Base-by-base conservation (phyloP, 2,329 filamentous ascomycete genomes). In the Penicillium vulpinum region DNA sequence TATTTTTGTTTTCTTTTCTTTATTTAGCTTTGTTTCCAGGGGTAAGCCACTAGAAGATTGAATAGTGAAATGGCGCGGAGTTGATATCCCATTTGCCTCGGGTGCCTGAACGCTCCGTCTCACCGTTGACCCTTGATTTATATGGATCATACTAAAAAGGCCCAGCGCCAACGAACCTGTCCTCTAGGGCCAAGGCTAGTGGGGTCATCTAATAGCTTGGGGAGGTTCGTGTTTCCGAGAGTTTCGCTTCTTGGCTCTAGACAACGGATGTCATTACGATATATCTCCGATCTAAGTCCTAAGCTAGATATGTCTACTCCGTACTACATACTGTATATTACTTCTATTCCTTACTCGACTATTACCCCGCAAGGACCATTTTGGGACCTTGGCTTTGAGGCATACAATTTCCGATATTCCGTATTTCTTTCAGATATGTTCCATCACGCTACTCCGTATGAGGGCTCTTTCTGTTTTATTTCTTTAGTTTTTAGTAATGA, bases 41-140 rank as follows among this genome's bases (percentile, higher is more conserved):
- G 28, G 35, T 33, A 13, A 36, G 7, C 26, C 24, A 24, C 41
- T 33, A 18, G n/a, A 16, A 9, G 49, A 15, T 35, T 28, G 21
- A 51, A 52, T 16, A 29, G 7, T 31, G 31, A 13, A 35, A 9
- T 28, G 26, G 26, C 26, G 9, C 26, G 26, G 26, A 28, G 26
- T 28, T 6, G 9, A 15, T n/a, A n/a, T n/a, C n/a, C n/a, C n/a
- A n/a, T n/a, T n/a, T n/a, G n/a, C n/a, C n/a, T n/a, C 33, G 26
- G 51, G 43, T 54, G 49, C 35, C 35, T 41, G 50, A 46, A 29
- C n/a, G 50, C 22, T 39, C 35, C 22, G 43, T 31, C n/a, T 40
- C 31, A 26, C 24, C 15, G n/a, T 31, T 13, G n/a, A 18, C 11
- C 22, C 8, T 38, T n/a, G 50, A 38, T 28, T 44, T 28, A 28